Percentiles rank a stretch among this genome's conserved stretches.
Evolutionary conservation across 2,329 filamentous ascomycete species (phyloP).

Genomic region (Pestalotiopsis fici): DNA sequence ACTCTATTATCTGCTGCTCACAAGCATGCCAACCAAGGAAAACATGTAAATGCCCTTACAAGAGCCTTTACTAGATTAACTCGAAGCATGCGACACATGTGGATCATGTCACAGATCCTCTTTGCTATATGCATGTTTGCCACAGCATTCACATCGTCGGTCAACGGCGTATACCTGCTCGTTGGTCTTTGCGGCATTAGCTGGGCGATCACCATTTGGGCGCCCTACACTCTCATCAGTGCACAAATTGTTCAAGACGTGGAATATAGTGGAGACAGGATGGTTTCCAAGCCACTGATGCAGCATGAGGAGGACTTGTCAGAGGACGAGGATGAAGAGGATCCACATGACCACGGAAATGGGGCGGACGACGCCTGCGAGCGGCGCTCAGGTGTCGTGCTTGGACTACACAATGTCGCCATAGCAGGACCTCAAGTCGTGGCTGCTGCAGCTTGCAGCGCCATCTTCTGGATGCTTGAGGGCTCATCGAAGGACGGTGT

Average conservation of each 20-base stretch:
- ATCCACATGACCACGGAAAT: too few species aligned
- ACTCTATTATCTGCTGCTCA: not conserved
- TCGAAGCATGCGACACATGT: not conserved
- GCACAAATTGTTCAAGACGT: not conserved
- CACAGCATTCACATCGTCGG: not conserved
- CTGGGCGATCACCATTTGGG: slow-evolving; percentile 6
- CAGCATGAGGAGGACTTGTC: not conserved
- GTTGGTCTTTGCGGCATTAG: slow-evolving; percentile 3
- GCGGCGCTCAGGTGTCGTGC: not conserved
- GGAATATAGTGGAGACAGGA: too few species aligned
- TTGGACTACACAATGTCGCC: not conserved
- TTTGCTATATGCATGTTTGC: not conserved
- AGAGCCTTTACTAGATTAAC: not conserved
- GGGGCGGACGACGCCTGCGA: not conserved
- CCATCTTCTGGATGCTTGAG: slow-evolving; percentile 37
- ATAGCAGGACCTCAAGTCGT: not conserved
- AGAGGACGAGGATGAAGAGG: too few species aligned
- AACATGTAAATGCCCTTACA: not conserved
- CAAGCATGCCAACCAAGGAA: not conserved
- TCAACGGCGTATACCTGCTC: not conserved
- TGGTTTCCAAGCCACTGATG: not conserved
- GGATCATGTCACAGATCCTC: not conserved
- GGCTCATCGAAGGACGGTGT: not conserved
- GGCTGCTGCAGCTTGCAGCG: not conserved
- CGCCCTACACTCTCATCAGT: not conserved